Evolutionary conservation across 345 rosid genomes (phyloP), one percentile per base, ranked within the genome.

Genomic region (Capsella bursapastoris): DNA sequence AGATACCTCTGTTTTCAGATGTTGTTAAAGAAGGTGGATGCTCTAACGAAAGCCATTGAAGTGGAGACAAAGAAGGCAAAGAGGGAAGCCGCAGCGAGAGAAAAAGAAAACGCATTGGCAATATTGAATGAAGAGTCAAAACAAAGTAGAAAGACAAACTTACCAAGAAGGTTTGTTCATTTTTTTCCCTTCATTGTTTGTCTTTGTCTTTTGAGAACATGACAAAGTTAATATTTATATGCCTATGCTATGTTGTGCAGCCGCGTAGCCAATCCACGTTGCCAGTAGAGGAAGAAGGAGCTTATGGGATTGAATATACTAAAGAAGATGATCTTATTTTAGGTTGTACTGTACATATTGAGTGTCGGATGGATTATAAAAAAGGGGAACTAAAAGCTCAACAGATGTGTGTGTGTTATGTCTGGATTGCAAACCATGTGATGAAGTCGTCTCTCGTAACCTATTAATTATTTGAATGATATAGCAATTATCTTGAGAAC

Each of bases 21-120:
- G 78, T 85, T 92, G 59, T 78, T 83, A 80, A 95, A 86, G 88
- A 95, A 88, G 74, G 92, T 92, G 34, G 91, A 86, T 64, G 86
- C 96, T 53, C 70, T 95, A 71, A 83, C 87, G 13, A 89, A 86
- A 81, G 84, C 97, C 64, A 79, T 85, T 38, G 94, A 89, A 84
- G 82, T 87, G 27, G 97, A 92, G 83, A 85, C 88, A 25, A 92
- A 81, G 85, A 88, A 86, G 72, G 85, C 78, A 68, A 95, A 86
- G 83, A 92, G 91, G 68, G 96, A 89, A 86, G 84, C 90, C 34
- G 85, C 82, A 8, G 85, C 84, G 4, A 83, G 85, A 75, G 97
- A 90, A 62, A 92, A 88, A 64, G 96, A 85, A 81, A 87, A 58
- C 22, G 58, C 77, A 2, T n/a, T 72, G 77, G 76, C 66, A 2